Evolutionary conservation across 192 early-diverging fungal species (phyloP), one percentile per base, ranked within the genome.

Genomic region (Dissophora globulifera): DNA sequence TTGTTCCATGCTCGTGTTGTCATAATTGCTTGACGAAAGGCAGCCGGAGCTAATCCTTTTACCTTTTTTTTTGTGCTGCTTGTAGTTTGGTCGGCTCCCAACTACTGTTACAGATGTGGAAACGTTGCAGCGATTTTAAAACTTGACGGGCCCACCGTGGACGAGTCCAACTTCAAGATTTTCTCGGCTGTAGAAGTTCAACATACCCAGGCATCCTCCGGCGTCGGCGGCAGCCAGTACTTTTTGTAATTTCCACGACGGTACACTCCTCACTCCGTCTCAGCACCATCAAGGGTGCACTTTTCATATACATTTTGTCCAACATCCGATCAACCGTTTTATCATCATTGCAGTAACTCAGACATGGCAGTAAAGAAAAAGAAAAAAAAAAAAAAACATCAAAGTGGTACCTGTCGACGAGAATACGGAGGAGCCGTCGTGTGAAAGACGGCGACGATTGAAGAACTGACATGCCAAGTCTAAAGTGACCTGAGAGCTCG

Each of bases 81-180:
- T 38, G 5, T 25, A 75, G 90, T 92, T 20, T 98, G 97, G 97
- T 93, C 92, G 35, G 96, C 95, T 13, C 95, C 95, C 48, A 97
- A 98, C 67, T 99, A 99, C 81, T 99, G 97, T 75, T 98, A 98
- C 81, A 87, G 97, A 26, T 99, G 97, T 68, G 96, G 95, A 40
- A 98, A 99, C 69, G 94, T 98, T 22, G 96, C 96, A 10, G 93
- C 94, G 32, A 93, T 99, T 56, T 91, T 97, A 86, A 89, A 93
- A 67, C 87, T 98, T 23, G 85, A 91, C 54, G 81, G 82, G 30
- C 78, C 90, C 22, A 87, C 90, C 31, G 83, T 98, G 55, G 86
- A 90, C 50, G 95, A 96, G 50, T 83, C 83, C 58, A 90, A 88
- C 76, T 98, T 98, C 84, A 95, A 94, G 83, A 96, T 98, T 61